Evolutionary conservation across 1,284 basidiomycete genomes (phyloP).

Genomic region (Butyriboletus appendiculatus): DNA sequence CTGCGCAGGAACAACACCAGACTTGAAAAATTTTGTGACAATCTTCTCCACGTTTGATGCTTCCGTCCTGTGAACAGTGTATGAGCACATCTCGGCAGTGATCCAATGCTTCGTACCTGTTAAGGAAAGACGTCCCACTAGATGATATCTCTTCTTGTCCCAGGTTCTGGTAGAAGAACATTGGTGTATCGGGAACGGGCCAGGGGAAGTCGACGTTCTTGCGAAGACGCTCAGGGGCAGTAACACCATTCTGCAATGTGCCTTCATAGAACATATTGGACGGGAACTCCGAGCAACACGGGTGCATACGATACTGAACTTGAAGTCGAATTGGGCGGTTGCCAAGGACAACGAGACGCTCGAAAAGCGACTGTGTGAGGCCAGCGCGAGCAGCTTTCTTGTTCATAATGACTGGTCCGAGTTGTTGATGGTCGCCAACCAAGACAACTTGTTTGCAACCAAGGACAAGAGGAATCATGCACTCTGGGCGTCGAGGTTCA

Average conservation of each 20-base stretch:
- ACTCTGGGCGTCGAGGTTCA: slow-evolving; percentile 59
- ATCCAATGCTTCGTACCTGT: slow-evolving; percentile 53
- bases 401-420: slow-evolving; percentile 99
- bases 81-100: neutral
- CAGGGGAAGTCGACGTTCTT: slow-evolving; percentile 99
- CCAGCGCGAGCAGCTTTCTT: slow-evolving; percentile 99
- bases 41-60: slow-evolving; percentile 99
- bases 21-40: slow-evolving; percentile 99
- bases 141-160: slow-evolving; percentile 99
- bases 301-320: slow-evolving; percentile 99
- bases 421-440: slow-evolving; percentile 97
- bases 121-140: slow-evolving; percentile 97
- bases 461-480: slow-evolving; percentile 98
- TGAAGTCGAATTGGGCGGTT: slow-evolving; percentile 98
- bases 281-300: slow-evolving; percentile 98
- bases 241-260: slow-evolving; percentile 98
- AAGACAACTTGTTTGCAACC: slow-evolving; percentile 99
- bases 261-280: slow-evolving; percentile 99
- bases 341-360: slow-evolving; percentile 92
- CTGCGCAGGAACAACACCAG: slow-evolving; percentile 92
- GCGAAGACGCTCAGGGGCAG: slow-evolving; percentile 93
- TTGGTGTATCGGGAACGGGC: slow-evolving; percentile 97
- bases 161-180: slow-evolving; percentile 99
- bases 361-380: slow-evolving; percentile 96
- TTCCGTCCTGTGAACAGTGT: slow-evolving; percentile 71